phyloP scores from a whole-genome alignment of 139 green algal species.

The Volvox africanus region DNA sequence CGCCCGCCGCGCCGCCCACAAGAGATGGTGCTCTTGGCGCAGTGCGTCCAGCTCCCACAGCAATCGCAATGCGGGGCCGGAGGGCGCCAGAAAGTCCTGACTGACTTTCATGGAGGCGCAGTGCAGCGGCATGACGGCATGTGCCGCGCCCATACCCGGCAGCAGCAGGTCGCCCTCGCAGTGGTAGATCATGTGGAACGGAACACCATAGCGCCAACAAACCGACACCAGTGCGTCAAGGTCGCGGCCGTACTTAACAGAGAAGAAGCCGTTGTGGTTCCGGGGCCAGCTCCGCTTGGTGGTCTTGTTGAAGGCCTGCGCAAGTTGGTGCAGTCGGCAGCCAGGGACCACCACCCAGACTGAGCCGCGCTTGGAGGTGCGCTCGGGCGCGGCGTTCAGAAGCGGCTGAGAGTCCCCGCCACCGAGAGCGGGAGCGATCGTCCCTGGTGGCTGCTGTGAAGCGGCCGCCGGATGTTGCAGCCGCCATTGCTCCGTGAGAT shows the following conservation, averaged over 20 bases:
- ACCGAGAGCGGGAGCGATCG: neutral
- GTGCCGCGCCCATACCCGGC: constrained; percentile 37
- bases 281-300: constrained; percentile 35
- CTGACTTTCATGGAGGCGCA: constrained; percentile 34
- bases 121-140: constrained; percentile 49
- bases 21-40: constrained; percentile 43
- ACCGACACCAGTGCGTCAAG: neutral
- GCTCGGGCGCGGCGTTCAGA: neutral
- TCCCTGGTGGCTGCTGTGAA: neutral
- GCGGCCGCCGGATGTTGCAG: constrained; percentile 17
- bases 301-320: neutral
- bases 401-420: neutral
- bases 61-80: constrained; percentile 22
- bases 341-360: constrained; percentile 35
- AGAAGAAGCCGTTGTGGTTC: constrained; percentile 45
- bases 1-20: neutral
- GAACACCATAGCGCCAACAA: constrained; percentile 26
- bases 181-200: constrained; percentile 39
- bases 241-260: neutral
- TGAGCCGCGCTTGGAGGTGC: constrained; percentile 20
- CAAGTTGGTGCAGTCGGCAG: constrained; percentile 37
- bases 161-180: constrained; percentile 46
- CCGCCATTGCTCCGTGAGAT: constrained; percentile 23
- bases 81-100: constrained; percentile 36
- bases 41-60: constrained; percentile 34